phyloP scores from a whole-genome alignment of 495 filamentous ascomycete genomes.

The Hypomontagnella monticulosa region DNA sequence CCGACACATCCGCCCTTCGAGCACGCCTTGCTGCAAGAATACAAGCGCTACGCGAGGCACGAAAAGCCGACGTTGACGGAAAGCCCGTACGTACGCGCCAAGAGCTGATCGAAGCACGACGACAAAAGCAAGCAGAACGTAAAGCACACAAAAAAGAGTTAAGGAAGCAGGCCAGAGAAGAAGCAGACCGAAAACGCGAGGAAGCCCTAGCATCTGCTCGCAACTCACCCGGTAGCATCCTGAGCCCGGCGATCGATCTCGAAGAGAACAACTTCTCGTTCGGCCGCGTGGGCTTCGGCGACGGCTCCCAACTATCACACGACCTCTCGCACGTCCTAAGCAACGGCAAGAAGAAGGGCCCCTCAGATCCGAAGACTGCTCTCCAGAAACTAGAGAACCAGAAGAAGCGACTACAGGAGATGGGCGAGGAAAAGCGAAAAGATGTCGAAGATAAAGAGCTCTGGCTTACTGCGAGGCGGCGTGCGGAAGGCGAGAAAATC shows the following conservation, averaged over 20 bases:
- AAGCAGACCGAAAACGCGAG: constrained; percentile 74
- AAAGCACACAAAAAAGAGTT: constrained; percentile 87
- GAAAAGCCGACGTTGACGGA: constrained; percentile 86
- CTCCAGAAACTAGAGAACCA: constrained; percentile 75
- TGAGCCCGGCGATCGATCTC: constrained; percentile 78
- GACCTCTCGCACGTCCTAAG: constrained; percentile 67
- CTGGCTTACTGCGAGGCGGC: constrained; percentile 91
- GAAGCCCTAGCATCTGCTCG: constrained; percentile 72
- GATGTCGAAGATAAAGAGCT: constrained; percentile 91
- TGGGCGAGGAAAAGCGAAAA: constrained; percentile 80
- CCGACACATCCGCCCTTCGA: constrained; percentile 74
- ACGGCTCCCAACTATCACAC: constrained; percentile 79
- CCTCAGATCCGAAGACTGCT: constrained; percentile 80
- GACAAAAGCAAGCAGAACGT: constrained; percentile 84
- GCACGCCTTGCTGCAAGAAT: constrained; percentile 82
- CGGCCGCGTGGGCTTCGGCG: constrained; percentile 83
- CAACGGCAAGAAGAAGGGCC: constrained; percentile 71
- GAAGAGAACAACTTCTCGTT: constrained; percentile 75
- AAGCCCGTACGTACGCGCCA: constrained; percentile 81
- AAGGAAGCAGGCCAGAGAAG: constrained; percentile 75
- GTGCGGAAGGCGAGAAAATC: constrained; percentile 90
- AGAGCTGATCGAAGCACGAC: constrained; percentile 87
- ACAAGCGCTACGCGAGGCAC: constrained; percentile 78
- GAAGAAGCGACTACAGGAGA: constrained; percentile 70
- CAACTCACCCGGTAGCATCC: constrained; percentile 62